Evolutionary conservation across 495 filamentous ascomycete species (phyloP), one percentile per base, ranked within the genome.

Genomic region (Neurospora sp.): DNA sequence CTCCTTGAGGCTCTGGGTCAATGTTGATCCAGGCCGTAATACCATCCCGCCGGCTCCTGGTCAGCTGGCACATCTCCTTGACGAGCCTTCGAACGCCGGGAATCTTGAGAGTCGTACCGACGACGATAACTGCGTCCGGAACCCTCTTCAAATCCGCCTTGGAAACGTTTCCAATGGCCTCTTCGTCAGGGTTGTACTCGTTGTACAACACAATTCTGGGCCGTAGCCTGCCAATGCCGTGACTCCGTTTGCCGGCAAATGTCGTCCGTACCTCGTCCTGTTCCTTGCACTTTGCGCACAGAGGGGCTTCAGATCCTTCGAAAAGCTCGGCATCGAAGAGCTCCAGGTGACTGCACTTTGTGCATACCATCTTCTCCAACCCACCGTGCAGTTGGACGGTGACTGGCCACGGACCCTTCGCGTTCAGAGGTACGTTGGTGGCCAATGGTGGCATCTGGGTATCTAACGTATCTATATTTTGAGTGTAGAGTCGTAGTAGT

Each of bases 141-240:
- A 94, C 87, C 39, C 90, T 89, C 71, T 92, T 90, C 31, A 98
- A 83, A 80, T 99, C 96, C 3, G 93, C 89, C 69, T 87, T 90
- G 74, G 95, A 92, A 14, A 97, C 93, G 9, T 93, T 91, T 16
- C 96, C 95, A 79, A 99, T 99, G 23, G 96, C 95, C 74, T 97
- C 95, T 69, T 95, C 93, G 75, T 99, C 96, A 1, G 96, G 95
- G 78, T 97, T 97, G 80, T 93, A 91, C 81, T 99, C 96, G 82
- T 99, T 97, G 84, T 99, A 99, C 35, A 99, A 86, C 2, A 98
- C 95, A 82, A 99, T 97, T 31, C 96, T 90, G 20, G 96, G 96
- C 35, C 96, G 90, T 73, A 99, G 85, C 72, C 92, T 89, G 38
- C 96, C 96, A 72, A 99, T 92, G 2, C 96, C 96, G 80, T 98